Evolutionary conservation across 441 rosid genomes (phyloP).

Genomic region (Breynia disticha): DNA sequence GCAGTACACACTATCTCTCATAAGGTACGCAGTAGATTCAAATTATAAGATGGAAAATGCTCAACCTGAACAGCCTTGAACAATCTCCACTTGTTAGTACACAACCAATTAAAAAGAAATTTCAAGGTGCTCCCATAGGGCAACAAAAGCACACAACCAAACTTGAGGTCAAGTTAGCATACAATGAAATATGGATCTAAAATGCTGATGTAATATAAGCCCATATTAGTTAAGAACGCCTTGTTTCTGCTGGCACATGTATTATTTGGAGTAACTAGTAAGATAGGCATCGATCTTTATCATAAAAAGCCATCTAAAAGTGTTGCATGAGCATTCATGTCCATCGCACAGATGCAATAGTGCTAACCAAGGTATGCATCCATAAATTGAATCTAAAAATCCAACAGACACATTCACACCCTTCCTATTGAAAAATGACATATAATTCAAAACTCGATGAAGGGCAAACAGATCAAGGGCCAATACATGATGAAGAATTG

Average conservation of each 20-base stretch:
- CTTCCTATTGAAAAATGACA: too few relatives aligned
- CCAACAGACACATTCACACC: too few relatives aligned
- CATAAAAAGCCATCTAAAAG: too few relatives aligned
- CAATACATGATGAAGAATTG: too few relatives aligned
- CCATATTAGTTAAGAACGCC: background rate
- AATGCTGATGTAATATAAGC: background rate
- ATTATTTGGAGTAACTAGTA: too few relatives aligned
- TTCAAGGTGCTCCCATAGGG: slow-evolving; percentile 15
- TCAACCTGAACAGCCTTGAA: slow-evolving; percentile 31
- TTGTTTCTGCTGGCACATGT: background rate
- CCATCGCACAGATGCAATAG: too few relatives aligned
- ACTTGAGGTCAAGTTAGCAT: background rate
- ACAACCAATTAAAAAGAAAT: slow-evolving; percentile 29
- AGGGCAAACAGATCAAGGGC: too few relatives aligned
- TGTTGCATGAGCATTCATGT: too few relatives aligned
- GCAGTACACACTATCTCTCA: slow-evolving; percentile 35
- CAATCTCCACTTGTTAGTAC: slow-evolving; percentile 22
- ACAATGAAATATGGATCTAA: slow-evolving; percentile 1
- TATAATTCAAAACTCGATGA: too few relatives aligned
- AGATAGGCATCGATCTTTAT: too few relatives aligned
- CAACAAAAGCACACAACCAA: slow-evolving; percentile 2
- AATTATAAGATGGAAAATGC: slow-evolving; percentile 28
- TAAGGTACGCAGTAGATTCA: slow-evolving; percentile 38
- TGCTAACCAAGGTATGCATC: too few relatives aligned
- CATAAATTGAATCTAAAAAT: too few relatives aligned